Evolutionary conservation across 2,329 filamentous ascomycete species (phyloP), one percentile per base, ranked within the genome.

Genomic region (Scortechinia acanthostroma): DNA sequence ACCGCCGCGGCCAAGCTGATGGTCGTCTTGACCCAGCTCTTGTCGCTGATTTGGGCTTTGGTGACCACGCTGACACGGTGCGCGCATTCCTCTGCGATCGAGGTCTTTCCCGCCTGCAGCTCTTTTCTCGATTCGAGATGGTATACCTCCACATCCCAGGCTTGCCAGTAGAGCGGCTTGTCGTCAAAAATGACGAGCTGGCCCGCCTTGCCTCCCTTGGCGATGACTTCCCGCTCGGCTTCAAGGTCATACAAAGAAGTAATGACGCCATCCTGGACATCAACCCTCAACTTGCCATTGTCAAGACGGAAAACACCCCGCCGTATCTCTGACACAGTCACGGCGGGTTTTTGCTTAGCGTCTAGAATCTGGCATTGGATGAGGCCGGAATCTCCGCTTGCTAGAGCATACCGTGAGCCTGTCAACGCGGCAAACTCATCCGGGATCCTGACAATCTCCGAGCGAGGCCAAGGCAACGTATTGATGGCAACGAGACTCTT

Each of bases 131-230:
- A 93, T 46, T 94, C 82, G 21, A 97, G 77, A 56, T 98, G 93
- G 68, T 85, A 98, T 21, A 97, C 91, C 64, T 98, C 93, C 4
- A 97, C 91, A 61, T 98, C 91, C 91, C 91, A 95, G 2, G 90
- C 91, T 65, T 96, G 88, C 91, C 90, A 97, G 69, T 94, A 95
- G 20, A 96, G 76, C 19, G 91, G 91, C 66, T 97, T 96, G 66
- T 98, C 93, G 58, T 98, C 93, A 56, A 94, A 97, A 20, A 97
- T 81, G 51, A 97, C 91, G 43, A 93, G 80, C 59, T 96, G 90
- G 53, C 95, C 95, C 20, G 86, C 91, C 60, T 91, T 91, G 20
- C 77, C 76, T 28, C 77, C 80, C 52, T 76, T 67, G 2, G 88
- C 75, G 43, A 98, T 77, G 17, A 95, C 66, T 60, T 98, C 90